Evolutionary conservation across 129 eudicot genomes (phyloP).

Genomic region (Pittosporum tobira): DNA sequence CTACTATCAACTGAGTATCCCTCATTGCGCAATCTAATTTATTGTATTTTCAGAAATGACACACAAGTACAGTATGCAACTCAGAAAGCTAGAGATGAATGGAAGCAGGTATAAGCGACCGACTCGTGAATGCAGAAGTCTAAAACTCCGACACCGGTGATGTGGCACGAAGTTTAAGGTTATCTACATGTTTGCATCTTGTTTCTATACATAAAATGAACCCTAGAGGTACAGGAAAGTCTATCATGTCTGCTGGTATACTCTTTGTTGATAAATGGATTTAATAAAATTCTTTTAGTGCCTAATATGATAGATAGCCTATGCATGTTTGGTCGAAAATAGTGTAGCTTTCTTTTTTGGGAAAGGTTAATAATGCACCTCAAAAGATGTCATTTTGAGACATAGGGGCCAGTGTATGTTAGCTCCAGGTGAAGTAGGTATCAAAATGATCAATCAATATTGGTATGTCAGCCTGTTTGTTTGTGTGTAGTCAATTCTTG

Average conservation of each 20-base stretch:
- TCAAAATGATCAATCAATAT: too few relatives aligned
- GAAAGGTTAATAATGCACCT: not conserved
- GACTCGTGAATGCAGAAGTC: constrained; percentile 9
- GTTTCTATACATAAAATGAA: constrained; percentile 20
- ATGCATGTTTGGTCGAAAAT: not conserved
- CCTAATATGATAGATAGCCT: constrained; percentile 1
- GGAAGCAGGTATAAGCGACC: constrained; percentile 15
- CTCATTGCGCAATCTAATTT: not conserved
- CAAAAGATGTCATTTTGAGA: too few relatives aligned
- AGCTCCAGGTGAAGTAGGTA: too few relatives aligned
- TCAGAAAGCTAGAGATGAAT: constrained; percentile 20
- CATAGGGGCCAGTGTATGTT: too few relatives aligned
- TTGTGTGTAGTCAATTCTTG: too few relatives aligned
- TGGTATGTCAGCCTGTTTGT: too few relatives aligned
- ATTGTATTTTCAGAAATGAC: constrained; percentile 9
- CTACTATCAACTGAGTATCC: not conserved
- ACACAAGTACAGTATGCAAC: constrained; percentile 16
- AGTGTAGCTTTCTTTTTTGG: not conserved
- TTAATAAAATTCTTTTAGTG: not conserved
- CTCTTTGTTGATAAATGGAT: constrained; percentile 5
- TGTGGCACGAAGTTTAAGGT: not conserved
- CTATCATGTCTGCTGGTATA: constrained; percentile 8
- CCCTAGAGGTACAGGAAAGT: not conserved
- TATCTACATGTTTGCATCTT: not conserved
- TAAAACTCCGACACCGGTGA: constrained; percentile 11